A percentile compares a stretch with the other conserved stretches of the same genome.
These are phyloP conservation scores for Chrysoporthe deuterocubensis DNA, from an alignment of 2,329 filamentous ascomycete genomes.

Conservation along the genomic window DNA sequence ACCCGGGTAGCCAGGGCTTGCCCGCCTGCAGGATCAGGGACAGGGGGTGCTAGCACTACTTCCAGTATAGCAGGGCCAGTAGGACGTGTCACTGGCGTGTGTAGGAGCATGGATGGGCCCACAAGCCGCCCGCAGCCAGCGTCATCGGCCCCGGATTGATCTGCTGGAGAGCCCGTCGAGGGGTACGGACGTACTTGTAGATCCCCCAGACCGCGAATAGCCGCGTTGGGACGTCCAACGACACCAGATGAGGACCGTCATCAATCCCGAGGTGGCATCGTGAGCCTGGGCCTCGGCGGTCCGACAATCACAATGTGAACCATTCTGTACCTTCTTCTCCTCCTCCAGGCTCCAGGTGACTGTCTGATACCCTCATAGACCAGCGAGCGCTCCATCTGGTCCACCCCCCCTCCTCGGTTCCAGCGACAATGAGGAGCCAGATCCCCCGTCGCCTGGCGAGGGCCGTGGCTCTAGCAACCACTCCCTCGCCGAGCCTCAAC, in stretches of 20 bases:
- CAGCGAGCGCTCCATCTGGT: background rate
- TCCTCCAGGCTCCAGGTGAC: background rate
- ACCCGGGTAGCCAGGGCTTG: conserved; percentile 8
- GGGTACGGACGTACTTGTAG: background rate
- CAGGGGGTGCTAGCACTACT: background rate
- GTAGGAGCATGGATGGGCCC: background rate
- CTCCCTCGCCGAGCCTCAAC: conserved; percentile 21
- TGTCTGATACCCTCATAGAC: background rate
- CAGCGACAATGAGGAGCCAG: conserved; percentile 16
- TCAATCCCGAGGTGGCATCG: conserved; percentile 8
- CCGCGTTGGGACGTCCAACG: conserved; percentile 16
- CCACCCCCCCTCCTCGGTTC: background rate
- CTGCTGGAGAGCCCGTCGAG: background rate
- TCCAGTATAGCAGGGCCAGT: no score
- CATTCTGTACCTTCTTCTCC: background rate
- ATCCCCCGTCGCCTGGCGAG: conserved; percentile 27
- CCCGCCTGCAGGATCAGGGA: background rate
- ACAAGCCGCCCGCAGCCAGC: background rate
- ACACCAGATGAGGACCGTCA: conserved; percentile 7
- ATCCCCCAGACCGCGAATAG: conserved; percentile 20
- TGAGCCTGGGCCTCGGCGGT: conserved; percentile 4
- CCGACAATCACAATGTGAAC: conserved; percentile 15
- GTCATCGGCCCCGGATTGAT: conserved; percentile 8
- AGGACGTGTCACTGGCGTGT: background rate
- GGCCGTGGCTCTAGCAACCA: conserved; percentile 18